Base-by-base conservation (phyloP, 768 basidiomycete genomes). In the Phylloporus scabripes region DNA sequence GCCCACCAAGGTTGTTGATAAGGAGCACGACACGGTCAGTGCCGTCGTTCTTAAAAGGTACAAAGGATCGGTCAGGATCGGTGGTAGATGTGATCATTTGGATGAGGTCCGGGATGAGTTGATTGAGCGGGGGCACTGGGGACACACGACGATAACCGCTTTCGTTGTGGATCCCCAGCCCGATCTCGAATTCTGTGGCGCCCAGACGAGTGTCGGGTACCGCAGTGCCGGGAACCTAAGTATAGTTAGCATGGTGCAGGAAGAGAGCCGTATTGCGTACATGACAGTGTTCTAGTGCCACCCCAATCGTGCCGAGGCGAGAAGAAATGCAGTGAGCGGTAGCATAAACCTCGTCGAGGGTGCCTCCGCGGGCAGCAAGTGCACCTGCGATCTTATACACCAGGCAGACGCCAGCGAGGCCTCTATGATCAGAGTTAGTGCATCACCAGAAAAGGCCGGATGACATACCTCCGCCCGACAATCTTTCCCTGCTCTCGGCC, bases 331-430 rank as follows among this genome's bases (percentile, higher is more conserved):
- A 83, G 57, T 84, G 73, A 0, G 89, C 87, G 14, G 82, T 62
- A 38, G 69, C 60, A 61, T 84, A 77, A 6, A 94, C 85, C 42
- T 85, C 76, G 34, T 87, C 76, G 26, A 94, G 79, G 46, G 69
- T 69, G 15, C 74, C 85, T 5, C 88, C 89, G 14, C 74, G 70
- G 21, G 79, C 65, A 0, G 92, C 85, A 15, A 92, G 71, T 4
- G 90, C 91, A 37, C 92, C 92, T 9, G 90, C 87, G 47, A 93
- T 84, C 70, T 95, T 95, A 75, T 94, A 94, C 1, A 92, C 87
- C 18, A 92, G 70, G 5, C 86, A 80, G 5, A 85, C 86, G 2
- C 88, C 88, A 0, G 88, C 87, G 10, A 91, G 77, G 36, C 90
- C 90, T 60, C 92, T 90, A 20, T 20, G 18, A 49, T 37, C 11